Conservation (phyloP, 192 early-diverging fungal genomes). For the Rhizophagus clarus region DNA sequence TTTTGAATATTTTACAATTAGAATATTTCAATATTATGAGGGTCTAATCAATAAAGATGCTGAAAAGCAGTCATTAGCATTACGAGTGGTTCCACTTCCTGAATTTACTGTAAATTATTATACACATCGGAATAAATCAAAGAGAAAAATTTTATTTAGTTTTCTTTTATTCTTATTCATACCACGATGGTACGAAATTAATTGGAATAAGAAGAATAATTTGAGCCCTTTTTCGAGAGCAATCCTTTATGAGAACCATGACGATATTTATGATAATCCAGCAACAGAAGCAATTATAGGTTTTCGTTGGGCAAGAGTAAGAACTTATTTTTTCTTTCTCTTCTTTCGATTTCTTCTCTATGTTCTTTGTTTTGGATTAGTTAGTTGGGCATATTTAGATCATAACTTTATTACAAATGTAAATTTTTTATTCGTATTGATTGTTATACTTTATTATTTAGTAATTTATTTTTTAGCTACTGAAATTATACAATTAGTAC, state of each 20-base stretch:
- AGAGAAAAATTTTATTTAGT: background rate
- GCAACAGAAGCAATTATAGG: background rate
- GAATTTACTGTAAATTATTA: background rate
- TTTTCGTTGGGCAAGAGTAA: background rate
- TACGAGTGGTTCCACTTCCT: background rate
- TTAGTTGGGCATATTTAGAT: background rate
- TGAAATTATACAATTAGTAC: too few relatives aligned
- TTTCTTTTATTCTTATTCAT: background rate
- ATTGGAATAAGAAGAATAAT: background rate
- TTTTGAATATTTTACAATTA: background rate
- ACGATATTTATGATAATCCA: background rate
- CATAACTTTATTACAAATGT: background rate
- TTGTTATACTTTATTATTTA: too few relatives aligned
- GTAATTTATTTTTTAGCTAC: too few relatives aligned
- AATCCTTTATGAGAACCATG: background rate
- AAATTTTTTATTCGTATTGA: too few relatives aligned
- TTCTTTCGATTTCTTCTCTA: too few relatives aligned
- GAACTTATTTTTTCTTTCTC: background rate
- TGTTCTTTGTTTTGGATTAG: background rate
- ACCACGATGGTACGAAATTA: background rate
- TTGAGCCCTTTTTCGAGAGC: background rate
- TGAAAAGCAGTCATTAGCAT: background rate
- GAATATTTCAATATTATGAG: background rate
- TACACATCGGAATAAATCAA: background rate
- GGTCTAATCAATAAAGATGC: background rate